These are phyloP conservation scores for Helenozyma baotianmanensis DNA, from an alignment of 805 yeast genomes.

Conservation along the genomic window DNA sequence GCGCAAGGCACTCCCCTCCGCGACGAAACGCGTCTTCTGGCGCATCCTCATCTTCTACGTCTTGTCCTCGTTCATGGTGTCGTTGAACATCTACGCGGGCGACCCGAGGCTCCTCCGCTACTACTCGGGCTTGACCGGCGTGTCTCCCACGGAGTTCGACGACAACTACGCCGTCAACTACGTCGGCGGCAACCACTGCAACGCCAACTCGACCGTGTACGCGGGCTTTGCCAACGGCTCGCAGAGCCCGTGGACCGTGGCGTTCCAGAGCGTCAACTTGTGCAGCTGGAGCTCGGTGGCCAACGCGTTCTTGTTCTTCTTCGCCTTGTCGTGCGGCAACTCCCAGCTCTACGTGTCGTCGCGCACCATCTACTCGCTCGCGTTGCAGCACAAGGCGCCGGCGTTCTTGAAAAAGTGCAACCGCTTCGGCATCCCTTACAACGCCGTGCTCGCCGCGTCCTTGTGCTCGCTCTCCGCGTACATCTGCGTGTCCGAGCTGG, in stretches of 20 bases:
- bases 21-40: slow-evolving; percentile 72
- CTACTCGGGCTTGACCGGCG: slow-evolving; percentile 35
- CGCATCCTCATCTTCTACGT: slow-evolving; percentile 63
- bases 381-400: slow-evolving; percentile 57
- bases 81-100: slow-evolving; percentile 70
- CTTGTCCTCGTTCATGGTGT: slow-evolving; percentile 62
- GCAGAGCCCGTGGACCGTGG: slow-evolving; percentile 44
- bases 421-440: slow-evolving; percentile 65
- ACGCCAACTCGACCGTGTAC: slow-evolving; percentile 17
- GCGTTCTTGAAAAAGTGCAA: slow-evolving; percentile 55
- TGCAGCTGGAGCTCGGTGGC: slow-evolving; percentile 34
- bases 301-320: slow-evolving; percentile 45
- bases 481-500: slow-evolving; percentile 51
- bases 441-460: slow-evolving; percentile 62
- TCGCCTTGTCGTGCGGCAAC: slow-evolving; percentile 42
- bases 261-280: slow-evolving; percentile 35
- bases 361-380: slow-evolving; percentile 38
- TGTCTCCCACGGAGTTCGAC: slow-evolving; percentile 15
- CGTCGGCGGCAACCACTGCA: slow-evolving; percentile 35
- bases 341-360: slow-evolving; percentile 42
- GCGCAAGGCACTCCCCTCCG: slow-evolving; percentile 68
- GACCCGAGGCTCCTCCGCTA: slow-evolving; percentile 68
- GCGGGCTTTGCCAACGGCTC: slow-evolving; percentile 38
- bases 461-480: slow-evolving; percentile 57
- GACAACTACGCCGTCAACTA: slow-evolving; percentile 26